Conservation (phyloP, 2,329 filamentous ascomycete species). For the Reticulascus tulasneorum region DNA sequence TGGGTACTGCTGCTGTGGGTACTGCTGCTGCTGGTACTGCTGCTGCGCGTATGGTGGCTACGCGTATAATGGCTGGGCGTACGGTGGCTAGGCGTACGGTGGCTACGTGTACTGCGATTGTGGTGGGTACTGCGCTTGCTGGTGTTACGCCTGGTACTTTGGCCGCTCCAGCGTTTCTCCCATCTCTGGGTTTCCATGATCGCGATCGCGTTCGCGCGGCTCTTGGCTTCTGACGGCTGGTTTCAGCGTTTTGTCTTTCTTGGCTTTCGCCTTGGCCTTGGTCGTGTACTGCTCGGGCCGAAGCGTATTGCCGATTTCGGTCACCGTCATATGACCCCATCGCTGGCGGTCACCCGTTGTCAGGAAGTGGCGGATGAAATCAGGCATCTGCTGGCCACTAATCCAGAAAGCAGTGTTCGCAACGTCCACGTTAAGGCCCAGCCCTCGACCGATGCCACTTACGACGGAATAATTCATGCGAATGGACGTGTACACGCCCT, state of each 20-base stretch:
- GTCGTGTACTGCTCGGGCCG: conserved; percentile 26
- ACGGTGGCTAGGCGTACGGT: too few relatives aligned
- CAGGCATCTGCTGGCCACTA: conserved; percentile 29
- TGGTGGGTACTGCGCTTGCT: too few relatives aligned
- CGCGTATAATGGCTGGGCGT: too few relatives aligned
- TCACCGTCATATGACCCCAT: conserved; percentile 20
- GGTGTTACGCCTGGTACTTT: too few relatives aligned
- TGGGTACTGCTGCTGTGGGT: neutral
- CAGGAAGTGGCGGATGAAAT: conserved; percentile 20
- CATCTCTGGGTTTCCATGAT: too few relatives aligned
- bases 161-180: too few relatives aligned
- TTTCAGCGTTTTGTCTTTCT: too few relatives aligned
- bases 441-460: conserved; percentile 45
- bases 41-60: too few relatives aligned
- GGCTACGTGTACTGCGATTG: too few relatives aligned
- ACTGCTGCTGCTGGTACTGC: neutral
- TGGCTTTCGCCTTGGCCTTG: too few relatives aligned
- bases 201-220: too few relatives aligned
- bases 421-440: conserved; percentile 86
- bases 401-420: conserved; percentile 89
- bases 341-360: conserved; percentile 26
- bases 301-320: conserved; percentile 25
- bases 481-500: conserved; percentile 85
- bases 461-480: conserved; percentile 59
- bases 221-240: too few relatives aligned